Percentiles rank a stretch among this genome's conserved stretches.
phyloP scores from a whole-genome alignment of 2,329 filamentous ascomycete genomes.

The Monilinia vaccinii-corymbosi region DNA sequence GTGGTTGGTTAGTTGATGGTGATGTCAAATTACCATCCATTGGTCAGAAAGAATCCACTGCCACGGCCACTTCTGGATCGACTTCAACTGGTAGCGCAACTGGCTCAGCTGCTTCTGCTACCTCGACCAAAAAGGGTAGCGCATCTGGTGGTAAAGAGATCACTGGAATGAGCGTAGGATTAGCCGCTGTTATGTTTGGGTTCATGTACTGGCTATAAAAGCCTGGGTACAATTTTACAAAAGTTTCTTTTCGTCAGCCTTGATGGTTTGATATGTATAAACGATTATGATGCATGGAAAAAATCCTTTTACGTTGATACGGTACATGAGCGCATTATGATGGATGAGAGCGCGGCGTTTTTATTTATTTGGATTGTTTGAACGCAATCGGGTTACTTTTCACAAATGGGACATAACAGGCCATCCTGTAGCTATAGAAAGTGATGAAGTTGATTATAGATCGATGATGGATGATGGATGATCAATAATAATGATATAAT shows the following conservation, averaged over 20 bases:
- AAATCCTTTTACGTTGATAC: background rate
- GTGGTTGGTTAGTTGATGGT: slow-evolving; percentile 65
- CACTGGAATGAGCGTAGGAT: slow-evolving; percentile 40
- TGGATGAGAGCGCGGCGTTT: slow-evolving; percentile 18
- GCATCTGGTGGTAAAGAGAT: slow-evolving; percentile 39
- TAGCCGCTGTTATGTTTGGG: slow-evolving; percentile 43
- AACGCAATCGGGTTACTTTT: background rate
- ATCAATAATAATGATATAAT: too few species aligned
- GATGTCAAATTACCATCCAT: slow-evolving; percentile 61
- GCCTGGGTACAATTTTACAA: background rate
- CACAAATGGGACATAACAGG: background rate
- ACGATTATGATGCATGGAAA: slow-evolving; percentile 9
- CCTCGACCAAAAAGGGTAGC: slow-evolving; percentile 32
- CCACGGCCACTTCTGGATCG: slow-evolving; percentile 26
- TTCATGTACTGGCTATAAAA: slow-evolving; percentile 42
- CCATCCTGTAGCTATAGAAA: background rate
- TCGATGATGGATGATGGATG: background rate
- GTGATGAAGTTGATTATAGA: slow-evolving; percentile 2
- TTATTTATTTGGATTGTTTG: slow-evolving; percentile 8
- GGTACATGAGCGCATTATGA: slow-evolving; percentile 18
- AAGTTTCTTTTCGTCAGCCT: slow-evolving; percentile 4
- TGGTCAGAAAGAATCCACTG: slow-evolving; percentile 33
- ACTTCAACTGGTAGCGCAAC: slow-evolving; percentile 26
- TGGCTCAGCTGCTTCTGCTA: slow-evolving; percentile 28
- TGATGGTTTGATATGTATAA: slow-evolving; percentile 11